Evolutionary conservation across 225 moss, liverwort and hornwort species (phyloP), one percentile per base, ranked within the genome.

Genomic region (Sphagnum tenellum): DNA sequence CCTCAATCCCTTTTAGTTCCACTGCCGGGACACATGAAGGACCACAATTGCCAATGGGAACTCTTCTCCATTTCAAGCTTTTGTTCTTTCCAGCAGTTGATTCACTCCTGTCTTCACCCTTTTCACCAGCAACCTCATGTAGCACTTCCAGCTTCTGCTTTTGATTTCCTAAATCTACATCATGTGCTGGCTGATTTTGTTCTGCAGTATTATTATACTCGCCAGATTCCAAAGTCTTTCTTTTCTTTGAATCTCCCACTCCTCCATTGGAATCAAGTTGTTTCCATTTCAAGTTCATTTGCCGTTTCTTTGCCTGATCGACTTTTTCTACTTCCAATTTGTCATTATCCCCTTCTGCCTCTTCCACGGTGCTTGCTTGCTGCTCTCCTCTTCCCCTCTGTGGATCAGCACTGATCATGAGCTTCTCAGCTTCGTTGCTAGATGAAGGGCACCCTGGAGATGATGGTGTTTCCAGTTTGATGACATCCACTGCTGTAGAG

Each of bases 221-320:
- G 3, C 68, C 69, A 44, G 72, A 73, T 69, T 66, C 64, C 62
- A 58, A 66, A 13, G 74, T 66, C 49, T 77, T 80, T 47, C 73
- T 71, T 74, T 79, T 77, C 77, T 80, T 86, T 44, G 67, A 73
- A 73, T 77, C 89, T 70, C 70, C 73, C 64, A 61, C 77, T 59
- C 74, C 85, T 58, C 58, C 76, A 49, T 77, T 59, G 45, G 84
- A 79, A 29, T 86, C 88, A 50, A 88, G 69, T 68, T 81, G 74
- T 81, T 86, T 95, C 80, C 86, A 83, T 67, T 89, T 95, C 72
- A 82, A 67, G 56, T 75, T 81, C 54, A 82, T 80, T 29, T 73
- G 77, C 59, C 77, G 80, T 67, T 81, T 91, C 75, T 79, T 89
- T 29, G 29, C 29, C 29, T 29, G 29, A 56, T 82, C 81, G 29